phyloP scores from a whole-genome alignment of 805 yeast species.

The Cyberlindnera euphorbiiphila region DNA sequence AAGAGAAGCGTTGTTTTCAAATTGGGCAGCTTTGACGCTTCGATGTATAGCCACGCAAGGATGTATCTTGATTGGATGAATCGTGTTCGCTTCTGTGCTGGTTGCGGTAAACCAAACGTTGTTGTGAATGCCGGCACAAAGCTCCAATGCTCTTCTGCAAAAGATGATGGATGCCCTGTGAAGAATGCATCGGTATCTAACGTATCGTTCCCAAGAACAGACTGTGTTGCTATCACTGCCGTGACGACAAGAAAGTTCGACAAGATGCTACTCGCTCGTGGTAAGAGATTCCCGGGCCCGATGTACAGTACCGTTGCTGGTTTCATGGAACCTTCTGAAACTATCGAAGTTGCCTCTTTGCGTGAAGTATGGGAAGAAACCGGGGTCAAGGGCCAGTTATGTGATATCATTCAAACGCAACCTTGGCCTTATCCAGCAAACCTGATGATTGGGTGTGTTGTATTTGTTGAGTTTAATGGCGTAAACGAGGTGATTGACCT shows the following conservation, averaged over 20 bases:
- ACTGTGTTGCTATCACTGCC: slow-evolving; percentile 82
- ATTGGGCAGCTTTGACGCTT: slow-evolving; percentile 44
- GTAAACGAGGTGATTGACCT: slow-evolving; percentile 60
- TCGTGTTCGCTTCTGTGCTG: slow-evolving; percentile 77
- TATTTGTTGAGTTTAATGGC: slow-evolving; percentile 67
- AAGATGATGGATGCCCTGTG: slow-evolving; percentile 30
- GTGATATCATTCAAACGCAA: slow-evolving; percentile 68
- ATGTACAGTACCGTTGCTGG: slow-evolving; percentile 92
- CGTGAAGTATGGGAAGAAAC: slow-evolving; percentile 97
- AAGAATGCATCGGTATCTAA: slow-evolving; percentile 55
- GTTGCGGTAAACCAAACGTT: slow-evolving; percentile 67
- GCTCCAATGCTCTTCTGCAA: slow-evolving; percentile 40
- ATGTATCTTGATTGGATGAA: slow-evolving; percentile 84
- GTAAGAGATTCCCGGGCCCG: slow-evolving; percentile 52
- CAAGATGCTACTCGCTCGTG: slow-evolving; percentile 67
- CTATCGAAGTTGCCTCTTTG: slow-evolving; percentile 80
- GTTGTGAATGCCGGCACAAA: slow-evolving; percentile 69
- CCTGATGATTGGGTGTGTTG: slow-evolving; percentile 91
- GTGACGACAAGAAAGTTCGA: slow-evolving; percentile 58
- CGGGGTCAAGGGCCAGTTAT: slow-evolving; percentile 62
- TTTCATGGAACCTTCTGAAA: slow-evolving; percentile 92
- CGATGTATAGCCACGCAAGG: slow-evolving; percentile 72
- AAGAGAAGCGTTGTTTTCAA: slow-evolving; percentile 21
- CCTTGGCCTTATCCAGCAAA: slow-evolving; percentile 99
- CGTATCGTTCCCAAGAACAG: slow-evolving; percentile 88